Base-by-base conservation (phyloP, 2,329 filamentous ascomycete species). In the Trichoderma endophyticum region DNA sequence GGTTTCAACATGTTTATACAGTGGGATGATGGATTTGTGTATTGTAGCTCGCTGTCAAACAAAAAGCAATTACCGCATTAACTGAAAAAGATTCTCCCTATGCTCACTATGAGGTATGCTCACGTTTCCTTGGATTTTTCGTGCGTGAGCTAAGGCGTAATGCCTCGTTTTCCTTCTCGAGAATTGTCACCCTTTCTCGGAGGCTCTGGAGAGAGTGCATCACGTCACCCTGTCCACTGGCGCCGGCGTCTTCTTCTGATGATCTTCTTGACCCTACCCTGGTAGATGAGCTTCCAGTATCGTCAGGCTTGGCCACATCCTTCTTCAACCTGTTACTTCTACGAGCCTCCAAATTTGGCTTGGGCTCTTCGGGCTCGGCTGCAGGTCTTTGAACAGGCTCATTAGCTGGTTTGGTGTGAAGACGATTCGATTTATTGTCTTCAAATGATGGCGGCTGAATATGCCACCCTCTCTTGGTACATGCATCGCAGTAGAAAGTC, bases 161-260 rank as follows among this genome's bases (percentile, higher is more conserved):
- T 3, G 65, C 65, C 1, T 68, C 65, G 39, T 68, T 60, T 60
- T 68, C 65, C 9, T 30, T 68, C 65, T 68, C 65, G n/a, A 68
- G 65, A 18, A n/a, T 68, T 11, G 3, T 68, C 4, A 68, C 65
- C 12, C 54, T 43, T 24, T 68, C 65, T 6, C 65, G 54, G 4
- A 68, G 65, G 54, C 65, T 68, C 15, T 68, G 65, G 12, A 68
- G 54, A 43, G 65, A 68, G 34, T 54, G 65, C 30, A 68, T 32
- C n/a, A 68, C 65, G 26, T 68, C 54, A 12, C 54, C 65, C 36
- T 60, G 65, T 24, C 24, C 54, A 21, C 18, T 8, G 18, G 18
- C 1, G 28, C 34, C 11, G 1, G 62, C 7, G 6, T 51, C 43
- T 18, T 11, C 36, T 34, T 15, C 51, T 48, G 34, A 24, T 18